phyloP scores from a whole-genome alignment of 2,329 filamentous ascomycete genomes.

The Penicillium sp. region DNA sequence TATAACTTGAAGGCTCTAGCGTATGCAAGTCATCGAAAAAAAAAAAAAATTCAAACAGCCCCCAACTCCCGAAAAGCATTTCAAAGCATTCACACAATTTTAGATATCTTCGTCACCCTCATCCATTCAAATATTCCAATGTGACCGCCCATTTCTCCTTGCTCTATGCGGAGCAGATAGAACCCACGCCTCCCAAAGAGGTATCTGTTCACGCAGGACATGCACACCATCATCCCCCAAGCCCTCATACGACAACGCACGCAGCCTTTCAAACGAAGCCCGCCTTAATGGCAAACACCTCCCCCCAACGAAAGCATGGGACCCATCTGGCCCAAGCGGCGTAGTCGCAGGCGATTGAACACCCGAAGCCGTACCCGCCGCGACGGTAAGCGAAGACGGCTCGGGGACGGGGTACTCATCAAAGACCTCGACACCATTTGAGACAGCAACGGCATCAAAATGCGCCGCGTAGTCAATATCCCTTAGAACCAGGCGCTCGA shows the following conservation, averaged over 20 bases:
- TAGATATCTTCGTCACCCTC: too few species aligned
- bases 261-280: constrained; percentile 27
- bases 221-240: constrained; percentile 39
- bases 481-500: constrained; percentile 64
- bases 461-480: constrained; percentile 59
- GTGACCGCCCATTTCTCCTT: not conserved
- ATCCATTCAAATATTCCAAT: constrained; percentile 5
- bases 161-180: constrained; percentile 23
- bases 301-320: not conserved
- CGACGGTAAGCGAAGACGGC: constrained; percentile 20
- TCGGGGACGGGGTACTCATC: constrained; percentile 8
- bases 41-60: constrained; percentile 15
- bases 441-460: constrained; percentile 47
- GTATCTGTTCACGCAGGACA: constrained; percentile 34
- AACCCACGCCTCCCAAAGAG: constrained; percentile 43
- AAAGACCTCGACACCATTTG: constrained; percentile 20
- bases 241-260: constrained; percentile 31
- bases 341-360: not conserved
- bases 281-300: constrained; percentile 9
- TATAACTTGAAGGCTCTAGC: not conserved
- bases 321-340: not conserved
- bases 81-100: not conserved
- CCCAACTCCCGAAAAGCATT: constrained; percentile 8
- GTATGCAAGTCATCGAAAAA: not conserved
- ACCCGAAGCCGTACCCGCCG: constrained; percentile 14